phyloP scores from a whole-genome alignment of 75 land plant species.

The Gnetum montanum region DNA sequence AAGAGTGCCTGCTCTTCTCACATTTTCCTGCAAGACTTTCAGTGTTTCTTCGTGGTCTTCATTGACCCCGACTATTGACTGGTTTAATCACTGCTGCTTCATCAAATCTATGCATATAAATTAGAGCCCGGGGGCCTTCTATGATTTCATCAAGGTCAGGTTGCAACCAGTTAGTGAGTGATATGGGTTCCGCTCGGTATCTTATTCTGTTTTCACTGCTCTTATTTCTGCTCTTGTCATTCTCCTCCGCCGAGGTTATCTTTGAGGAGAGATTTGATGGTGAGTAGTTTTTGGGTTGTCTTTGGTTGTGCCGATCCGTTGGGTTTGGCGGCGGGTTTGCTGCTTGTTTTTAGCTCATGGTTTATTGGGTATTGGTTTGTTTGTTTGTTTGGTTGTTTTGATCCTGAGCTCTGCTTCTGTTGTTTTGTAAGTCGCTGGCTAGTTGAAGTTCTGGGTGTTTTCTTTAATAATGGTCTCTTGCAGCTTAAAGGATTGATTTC shows the following conservation, averaged over 20 bases:
- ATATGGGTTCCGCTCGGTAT: neutral
- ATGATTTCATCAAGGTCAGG: neutral
- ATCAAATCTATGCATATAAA: neutral
- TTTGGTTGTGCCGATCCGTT: neutral
- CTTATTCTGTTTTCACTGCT: neutral
- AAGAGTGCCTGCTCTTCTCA: too few relatives aligned
- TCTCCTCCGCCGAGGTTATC: conserved; percentile 25
- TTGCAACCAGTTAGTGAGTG: too few relatives aligned
- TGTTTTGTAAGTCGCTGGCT: neutral
- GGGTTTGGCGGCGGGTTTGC: too few relatives aligned
- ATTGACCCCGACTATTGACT: too few relatives aligned
- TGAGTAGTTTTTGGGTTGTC: conserved; percentile 2
- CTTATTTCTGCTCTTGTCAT: neutral
- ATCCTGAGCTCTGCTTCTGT: neutral
- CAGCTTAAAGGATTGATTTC: neutral
- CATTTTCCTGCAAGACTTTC: too few relatives aligned
- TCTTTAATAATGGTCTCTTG: neutral
- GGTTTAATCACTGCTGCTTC: too few relatives aligned
- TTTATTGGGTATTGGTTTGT: too few relatives aligned
- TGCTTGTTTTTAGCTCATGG: too few relatives aligned
- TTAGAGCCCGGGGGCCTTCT: neutral
- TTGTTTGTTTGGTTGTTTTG: neutral
- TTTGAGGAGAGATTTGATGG: conserved; percentile 54
- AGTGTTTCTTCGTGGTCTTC: neutral
- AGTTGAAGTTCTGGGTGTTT: neutral